Conservation (phyloP, 1,139 yeast species). For the Meyerozyma athensensis region DNA sequence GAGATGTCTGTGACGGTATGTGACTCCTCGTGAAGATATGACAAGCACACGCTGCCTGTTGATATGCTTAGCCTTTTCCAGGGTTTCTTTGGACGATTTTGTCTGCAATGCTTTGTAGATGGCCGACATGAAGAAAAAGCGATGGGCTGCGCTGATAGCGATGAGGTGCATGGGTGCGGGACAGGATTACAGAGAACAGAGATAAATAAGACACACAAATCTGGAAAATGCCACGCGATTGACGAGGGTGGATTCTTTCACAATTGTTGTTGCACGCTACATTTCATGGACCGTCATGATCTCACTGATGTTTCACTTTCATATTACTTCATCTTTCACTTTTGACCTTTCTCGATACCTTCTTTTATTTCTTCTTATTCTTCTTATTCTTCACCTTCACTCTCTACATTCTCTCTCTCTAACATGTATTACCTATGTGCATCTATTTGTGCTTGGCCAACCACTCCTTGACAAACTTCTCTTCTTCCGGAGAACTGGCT, state of each 20-base stretch:
- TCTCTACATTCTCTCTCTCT: slow-evolving; percentile 6
- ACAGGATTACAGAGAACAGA: background rate
- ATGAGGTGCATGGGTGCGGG: background rate
- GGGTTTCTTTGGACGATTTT: slow-evolving; percentile 36
- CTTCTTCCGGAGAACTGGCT: slow-evolving; percentile 85
- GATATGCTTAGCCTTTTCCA: slow-evolving; percentile 52
- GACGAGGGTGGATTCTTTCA: background rate
- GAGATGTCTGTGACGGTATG: slow-evolving; percentile 91
- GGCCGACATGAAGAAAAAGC: slow-evolving; percentile 44
- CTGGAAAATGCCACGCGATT: background rate
- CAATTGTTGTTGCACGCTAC: no score
- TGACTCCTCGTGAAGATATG: slow-evolving; percentile 92
- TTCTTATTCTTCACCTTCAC: no score
- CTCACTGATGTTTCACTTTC: background rate
- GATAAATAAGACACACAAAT: background rate
- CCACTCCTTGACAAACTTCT: slow-evolving; percentile 56
- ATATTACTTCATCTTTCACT: background rate
- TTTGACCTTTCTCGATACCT: background rate
- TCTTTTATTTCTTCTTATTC: background rate
- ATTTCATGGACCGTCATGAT: background rate
- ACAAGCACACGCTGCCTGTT: slow-evolving; percentile 80
- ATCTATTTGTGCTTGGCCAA: slow-evolving; percentile 36
- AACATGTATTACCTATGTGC: slow-evolving; percentile 15
- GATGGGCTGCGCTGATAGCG: slow-evolving; percentile 1
- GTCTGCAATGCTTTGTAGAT: slow-evolving; percentile 66